Conservation (phyloP, 2,329 filamentous ascomycete genomes). For the Pestalotiopsis sp. region DNA sequence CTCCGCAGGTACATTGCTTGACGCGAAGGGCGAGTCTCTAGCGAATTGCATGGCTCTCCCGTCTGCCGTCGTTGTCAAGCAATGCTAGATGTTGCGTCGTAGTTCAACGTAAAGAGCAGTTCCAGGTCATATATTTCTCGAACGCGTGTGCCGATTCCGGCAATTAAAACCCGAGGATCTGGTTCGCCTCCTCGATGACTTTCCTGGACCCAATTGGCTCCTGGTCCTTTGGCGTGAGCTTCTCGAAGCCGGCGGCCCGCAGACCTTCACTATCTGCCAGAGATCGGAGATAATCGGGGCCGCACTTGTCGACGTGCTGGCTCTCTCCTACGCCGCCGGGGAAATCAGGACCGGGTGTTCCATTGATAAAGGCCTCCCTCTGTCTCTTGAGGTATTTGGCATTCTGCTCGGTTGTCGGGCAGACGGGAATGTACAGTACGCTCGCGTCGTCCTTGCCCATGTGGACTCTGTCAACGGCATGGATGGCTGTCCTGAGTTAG, state of each 20-base stretch:
- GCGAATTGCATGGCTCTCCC: not conserved
- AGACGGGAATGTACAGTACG: constrained; percentile 88
- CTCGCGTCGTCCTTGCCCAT: constrained; percentile 73
- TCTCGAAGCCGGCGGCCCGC: constrained; percentile 49
- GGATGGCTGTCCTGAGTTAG: constrained; percentile 53
- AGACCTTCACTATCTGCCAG: constrained; percentile 37
- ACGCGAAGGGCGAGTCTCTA: not conserved
- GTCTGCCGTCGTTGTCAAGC: not conserved
- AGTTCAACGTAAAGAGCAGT: not conserved
- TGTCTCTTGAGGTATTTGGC: constrained; percentile 72
- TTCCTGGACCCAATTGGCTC: constrained; percentile 38
- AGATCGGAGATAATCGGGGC: constrained; percentile 38
- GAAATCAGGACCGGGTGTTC: constrained; percentile 71
- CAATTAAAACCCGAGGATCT: constrained; percentile 42
- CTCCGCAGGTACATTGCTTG: not conserved
- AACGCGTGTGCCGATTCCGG: constrained; percentile 16
- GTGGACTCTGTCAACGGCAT: constrained; percentile 83
- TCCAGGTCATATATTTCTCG: not conserved
- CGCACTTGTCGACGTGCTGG: constrained; percentile 50
- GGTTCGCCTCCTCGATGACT: constrained; percentile 44
- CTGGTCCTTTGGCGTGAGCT: constrained; percentile 29
- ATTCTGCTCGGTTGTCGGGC: constrained; percentile 77
- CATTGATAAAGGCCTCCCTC: constrained; percentile 69
- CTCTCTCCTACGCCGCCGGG: constrained; percentile 72
- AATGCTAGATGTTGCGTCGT: not conserved